phyloP scores from a whole-genome alignment of 176 grass and related monocot species.

The Zea mays region Zm-B73-REFERENCE-NAM-5.0 NC_050100.1:192699501-192700000 shows the following conservation, averaged over 20 bases:
- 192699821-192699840: slow-evolving; percentile 80
- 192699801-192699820: slow-evolving; percentile 91
- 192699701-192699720: slow-evolving; percentile 80
- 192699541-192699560: slow-evolving; percentile 2
- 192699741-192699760: slow-evolving; percentile 68
- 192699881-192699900: slow-evolving; percentile 82
- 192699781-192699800: slow-evolving; percentile 94
- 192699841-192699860: slow-evolving; percentile 90
- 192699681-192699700: slow-evolving; percentile 98
- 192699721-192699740: slow-evolving; percentile 66
- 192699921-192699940: slow-evolving; percentile 70
- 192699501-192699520: slow-evolving; percentile 22
- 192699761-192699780: slow-evolving; percentile 88
- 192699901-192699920: slow-evolving; percentile 70
- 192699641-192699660: slow-evolving; percentile 1
- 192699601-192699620: slow-evolving; percentile 37
- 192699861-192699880: slow-evolving; percentile 80
- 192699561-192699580: slow-evolving; percentile 26
- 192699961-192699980: slow-evolving; percentile 62
- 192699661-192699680: slow-evolving; percentile 17
- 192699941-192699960: slow-evolving; percentile 51
- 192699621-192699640: not conserved
- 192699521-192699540: slow-evolving; percentile 34
- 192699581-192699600: slow-evolving; percentile 46
- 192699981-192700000: slow-evolving; percentile 32